Percentiles rank a stretch among this genome's conserved stretches.
These are phyloP conservation scores for Xylaria polymorpha DNA, from an alignment of 2,329 filamentous ascomycete species.

Conservation along the genomic window DNA sequence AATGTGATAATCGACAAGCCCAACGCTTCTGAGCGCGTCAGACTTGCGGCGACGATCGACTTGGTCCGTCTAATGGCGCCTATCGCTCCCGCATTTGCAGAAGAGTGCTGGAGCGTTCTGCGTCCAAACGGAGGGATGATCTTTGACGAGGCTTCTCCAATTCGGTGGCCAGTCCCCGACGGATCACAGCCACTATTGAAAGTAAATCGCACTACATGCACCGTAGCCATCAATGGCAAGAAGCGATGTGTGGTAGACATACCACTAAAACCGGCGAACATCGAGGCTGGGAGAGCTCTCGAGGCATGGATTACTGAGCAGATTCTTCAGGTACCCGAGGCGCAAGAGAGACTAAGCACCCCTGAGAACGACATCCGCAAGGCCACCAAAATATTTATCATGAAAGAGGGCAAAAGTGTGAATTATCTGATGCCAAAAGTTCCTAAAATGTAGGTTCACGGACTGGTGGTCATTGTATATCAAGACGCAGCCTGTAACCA, in stretches of 20 bases:
- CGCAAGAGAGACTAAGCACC: slow-evolving; percentile 65
- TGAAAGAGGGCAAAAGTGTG: slow-evolving; percentile 71
- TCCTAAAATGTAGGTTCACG: slow-evolving; percentile 1
- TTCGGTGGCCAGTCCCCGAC: slow-evolving; percentile 69
- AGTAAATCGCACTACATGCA: slow-evolving; percentile 65
- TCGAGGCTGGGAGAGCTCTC: slow-evolving; percentile 53
- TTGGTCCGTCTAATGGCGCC: slow-evolving; percentile 81
- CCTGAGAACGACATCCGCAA: slow-evolving; percentile 56
- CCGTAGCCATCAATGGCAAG: slow-evolving; percentile 85
- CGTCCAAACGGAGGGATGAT: slow-evolving; percentile 54
- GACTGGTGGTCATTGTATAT: background rate
- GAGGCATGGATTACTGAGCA: slow-evolving; percentile 70
- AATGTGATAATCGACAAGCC: slow-evolving; percentile 69
- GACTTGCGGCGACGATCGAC: slow-evolving; percentile 61
- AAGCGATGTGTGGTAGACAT: slow-evolving; percentile 76
- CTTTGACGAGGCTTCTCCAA: slow-evolving; percentile 54
- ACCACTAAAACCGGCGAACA: slow-evolving; percentile 59
- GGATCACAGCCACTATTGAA: slow-evolving; percentile 62
- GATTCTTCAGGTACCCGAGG: slow-evolving; percentile 71
- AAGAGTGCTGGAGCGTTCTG: slow-evolving; percentile 80
- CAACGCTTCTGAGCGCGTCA: slow-evolving; percentile 57
- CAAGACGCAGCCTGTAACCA: slow-evolving; percentile 12
- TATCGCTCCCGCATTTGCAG: slow-evolving; percentile 81
- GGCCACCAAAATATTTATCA: slow-evolving; percentile 53
- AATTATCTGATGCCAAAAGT: slow-evolving; percentile 71